Base-by-base conservation (phyloP, 495 filamentous ascomycete species). In the Aspergillus sclerotiicarbonarius region DNA sequence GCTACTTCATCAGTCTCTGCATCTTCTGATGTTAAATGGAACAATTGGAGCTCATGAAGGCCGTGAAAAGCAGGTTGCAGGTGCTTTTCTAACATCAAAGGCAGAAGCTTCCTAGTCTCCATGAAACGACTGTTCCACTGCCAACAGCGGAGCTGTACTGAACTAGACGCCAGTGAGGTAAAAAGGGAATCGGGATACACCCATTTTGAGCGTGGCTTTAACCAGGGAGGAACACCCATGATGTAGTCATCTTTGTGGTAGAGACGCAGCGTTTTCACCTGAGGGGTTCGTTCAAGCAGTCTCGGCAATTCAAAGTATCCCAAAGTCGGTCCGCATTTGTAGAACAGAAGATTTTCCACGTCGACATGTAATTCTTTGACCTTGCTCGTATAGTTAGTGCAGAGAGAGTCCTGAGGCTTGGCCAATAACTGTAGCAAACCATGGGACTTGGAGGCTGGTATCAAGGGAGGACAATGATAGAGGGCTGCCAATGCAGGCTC, bases 401-500 rank as follows among this genome's bases (percentile, higher is more conserved):
- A 77, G 13, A 74, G 71, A 13, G 58, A 57, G 1, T 71, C 72
- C 31, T 65, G 65, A 18, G 75, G 76, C 30, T 71, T 70, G 15
- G 68, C 73, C 25, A 89, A 69, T 15, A 81, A 68, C 37, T 60
- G 73, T 46, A 79, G 62, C 33, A 79, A 76, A 62, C 79, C 69
- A 70, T 84, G 72, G 20, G 72, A 72, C 60, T 81, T 75, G 47
- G 76, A 58, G 54, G 78, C 73, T 62, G 81, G 80, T 44, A 77
- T 67, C 2, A 89, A 69, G 0, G 89, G 86, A 0, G 90, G 90
- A 3, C 78, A 81, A 33, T 83, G 72, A 67, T 92, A 94, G 5
- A 94, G 76, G 12, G 81, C 87, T 13, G 87, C 84, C 16, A 96
- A 71, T 7, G 91, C 88, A 6, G 91, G 88, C 61, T 92, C 88